These are phyloP conservation scores for Solidago caesia DNA, from an alignment of 129 eudicot species.

Conservation along the genomic window DNA sequence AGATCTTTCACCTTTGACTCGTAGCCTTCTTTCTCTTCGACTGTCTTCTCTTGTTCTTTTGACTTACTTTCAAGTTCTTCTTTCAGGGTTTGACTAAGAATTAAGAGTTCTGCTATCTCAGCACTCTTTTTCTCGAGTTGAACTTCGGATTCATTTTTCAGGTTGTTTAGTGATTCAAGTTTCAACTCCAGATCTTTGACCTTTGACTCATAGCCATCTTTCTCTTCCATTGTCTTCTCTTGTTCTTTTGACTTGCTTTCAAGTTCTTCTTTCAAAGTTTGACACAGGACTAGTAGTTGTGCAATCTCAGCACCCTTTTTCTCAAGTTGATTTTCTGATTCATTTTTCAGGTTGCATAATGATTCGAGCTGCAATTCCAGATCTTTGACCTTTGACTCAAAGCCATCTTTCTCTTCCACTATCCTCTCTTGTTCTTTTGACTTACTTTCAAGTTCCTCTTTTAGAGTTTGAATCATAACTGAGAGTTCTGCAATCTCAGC, in stretches of 20 bases:
- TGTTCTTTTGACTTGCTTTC: slow-evolving; percentile 44
- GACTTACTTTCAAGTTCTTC: slow-evolving; percentile 49
- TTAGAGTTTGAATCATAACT: slow-evolving; percentile 45
- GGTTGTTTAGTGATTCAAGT: slow-evolving; percentile 26
- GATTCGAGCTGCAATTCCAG: slow-evolving; percentile 19
- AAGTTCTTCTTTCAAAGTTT: slow-evolving; percentile 48
- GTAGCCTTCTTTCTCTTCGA: slow-evolving; percentile 20
- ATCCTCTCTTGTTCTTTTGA: slow-evolving; percentile 38
- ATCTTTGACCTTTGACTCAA: slow-evolving; percentile 39
- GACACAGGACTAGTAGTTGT: slow-evolving; percentile 22
- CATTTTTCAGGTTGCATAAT: no score
- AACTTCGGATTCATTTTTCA: slow-evolving; percentile 40
- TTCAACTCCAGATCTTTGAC: slow-evolving; percentile 45
- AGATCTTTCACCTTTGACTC: slow-evolving; percentile 45
- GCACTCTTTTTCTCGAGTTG: slow-evolving; percentile 40
- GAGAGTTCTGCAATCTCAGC: slow-evolving; percentile 46
- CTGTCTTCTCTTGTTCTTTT: slow-evolving; percentile 15
- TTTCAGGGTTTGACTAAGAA: slow-evolving; percentile 49
- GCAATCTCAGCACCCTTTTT: slow-evolving; percentile 18
- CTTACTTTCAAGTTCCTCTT: slow-evolving; percentile 55
- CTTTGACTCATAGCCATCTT: slow-evolving; percentile 36
- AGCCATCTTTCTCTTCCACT: slow-evolving; percentile 49
- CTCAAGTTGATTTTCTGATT: slow-evolving; percentile 30
- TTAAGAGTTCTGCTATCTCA: slow-evolving; percentile 44
- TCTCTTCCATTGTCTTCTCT: slow-evolving; percentile 36